These are phyloP conservation scores for Metschnikowia cerradonensis DNA, from an alignment of 805 yeast genomes.

Conservation along the genomic window DNA sequence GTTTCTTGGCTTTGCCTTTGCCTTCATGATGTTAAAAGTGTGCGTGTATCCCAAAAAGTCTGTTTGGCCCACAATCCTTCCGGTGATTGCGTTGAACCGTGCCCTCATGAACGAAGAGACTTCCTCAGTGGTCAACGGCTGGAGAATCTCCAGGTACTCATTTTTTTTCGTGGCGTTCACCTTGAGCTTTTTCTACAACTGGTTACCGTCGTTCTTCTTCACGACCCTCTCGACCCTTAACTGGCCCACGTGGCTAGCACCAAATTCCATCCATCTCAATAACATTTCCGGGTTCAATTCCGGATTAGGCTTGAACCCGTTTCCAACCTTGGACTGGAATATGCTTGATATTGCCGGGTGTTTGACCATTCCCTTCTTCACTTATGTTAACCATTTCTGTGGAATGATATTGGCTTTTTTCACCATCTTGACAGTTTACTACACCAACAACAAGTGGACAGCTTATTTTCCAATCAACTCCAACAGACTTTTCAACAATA, in stretches of 20 bases:
- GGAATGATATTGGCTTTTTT: slow-evolving; percentile 34
- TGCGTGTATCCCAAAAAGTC: slow-evolving; percentile 42
- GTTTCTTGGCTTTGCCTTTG: slow-evolving; percentile 63
- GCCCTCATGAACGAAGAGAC: slow-evolving; percentile 35
- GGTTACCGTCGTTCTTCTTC: slow-evolving; percentile 40
- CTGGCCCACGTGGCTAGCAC: slow-evolving; percentile 45
- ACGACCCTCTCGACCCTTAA: slow-evolving; percentile 38
- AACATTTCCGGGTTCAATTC: slow-evolving; percentile 35
- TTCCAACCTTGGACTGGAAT: slow-evolving; percentile 44
- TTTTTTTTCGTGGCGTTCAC: slow-evolving; percentile 34
- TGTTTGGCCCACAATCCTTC: slow-evolving; percentile 43
- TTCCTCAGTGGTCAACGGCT: slow-evolving; percentile 27
- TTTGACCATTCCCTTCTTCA: slow-evolving; percentile 40
- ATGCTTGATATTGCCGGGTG: slow-evolving; percentile 35
- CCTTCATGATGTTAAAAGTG: slow-evolving; percentile 58
- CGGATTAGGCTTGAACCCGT: slow-evolving; percentile 41
- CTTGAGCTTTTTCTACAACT: slow-evolving; percentile 37
- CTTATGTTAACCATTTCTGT: slow-evolving; percentile 37
- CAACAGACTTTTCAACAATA: slow-evolving; percentile 50
- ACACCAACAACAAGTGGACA: slow-evolving; percentile 48
- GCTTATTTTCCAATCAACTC: slow-evolving; percentile 50
- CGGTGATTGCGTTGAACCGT: slow-evolving; percentile 39
- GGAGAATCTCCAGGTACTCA: slow-evolving; percentile 40
- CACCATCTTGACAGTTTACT: slow-evolving; percentile 34
- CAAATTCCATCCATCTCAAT: slow-evolving; percentile 36